Percentiles rank a stretch among this genome's conserved stretches.
These are phyloP conservation scores for Yamadazyma nakazawae DNA, from an alignment of 805 yeast species.

Conservation along the genomic window DNA sequence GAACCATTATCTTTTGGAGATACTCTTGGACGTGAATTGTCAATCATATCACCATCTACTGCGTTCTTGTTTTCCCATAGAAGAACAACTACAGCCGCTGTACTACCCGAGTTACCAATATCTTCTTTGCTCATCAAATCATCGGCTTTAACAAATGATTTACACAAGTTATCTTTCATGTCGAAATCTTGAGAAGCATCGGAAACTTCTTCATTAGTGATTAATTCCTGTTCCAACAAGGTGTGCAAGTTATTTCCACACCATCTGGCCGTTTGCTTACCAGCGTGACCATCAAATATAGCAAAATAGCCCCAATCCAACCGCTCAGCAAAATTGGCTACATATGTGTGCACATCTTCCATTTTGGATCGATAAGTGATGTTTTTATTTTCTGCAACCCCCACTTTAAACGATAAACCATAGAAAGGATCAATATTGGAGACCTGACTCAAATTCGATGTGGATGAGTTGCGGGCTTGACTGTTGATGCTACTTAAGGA, in stretches of 20 bases:
- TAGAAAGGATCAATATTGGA: conserved; percentile 41
- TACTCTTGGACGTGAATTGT: not conserved
- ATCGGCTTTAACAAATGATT: conserved; percentile 76
- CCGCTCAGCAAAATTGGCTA: conserved; percentile 87
- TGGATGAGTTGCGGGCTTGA: conserved; percentile 14
- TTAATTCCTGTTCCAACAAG: conserved; percentile 56
- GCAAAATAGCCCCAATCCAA: conserved; percentile 95
- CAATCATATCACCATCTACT: conserved; percentile 13
- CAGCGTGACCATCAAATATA: conserved; percentile 96
- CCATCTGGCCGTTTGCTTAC: conserved; percentile 89
- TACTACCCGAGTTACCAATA: conserved; percentile 81
- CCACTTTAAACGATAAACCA: conserved; percentile 73
- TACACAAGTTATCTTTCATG: conserved; percentile 62
- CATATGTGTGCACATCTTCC: conserved; percentile 96
- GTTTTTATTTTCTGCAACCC: conserved; percentile 90
- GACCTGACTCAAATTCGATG: conserved; percentile 10
- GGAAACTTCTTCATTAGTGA: conserved; percentile 16
- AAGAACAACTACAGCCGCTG: conserved; percentile 90
- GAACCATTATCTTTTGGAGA: conserved; percentile 2
- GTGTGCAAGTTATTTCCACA: conserved; percentile 84
- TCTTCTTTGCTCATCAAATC: conserved; percentile 55
- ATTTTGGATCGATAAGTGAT: conserved; percentile 75
- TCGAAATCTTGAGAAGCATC: conserved; percentile 5
- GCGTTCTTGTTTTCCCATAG: conserved; percentile 64
- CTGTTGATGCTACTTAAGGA: conserved; percentile 10